Conservation (phyloP, 2,329 filamentous ascomycete species). For the Fusarium concolor region DNA sequence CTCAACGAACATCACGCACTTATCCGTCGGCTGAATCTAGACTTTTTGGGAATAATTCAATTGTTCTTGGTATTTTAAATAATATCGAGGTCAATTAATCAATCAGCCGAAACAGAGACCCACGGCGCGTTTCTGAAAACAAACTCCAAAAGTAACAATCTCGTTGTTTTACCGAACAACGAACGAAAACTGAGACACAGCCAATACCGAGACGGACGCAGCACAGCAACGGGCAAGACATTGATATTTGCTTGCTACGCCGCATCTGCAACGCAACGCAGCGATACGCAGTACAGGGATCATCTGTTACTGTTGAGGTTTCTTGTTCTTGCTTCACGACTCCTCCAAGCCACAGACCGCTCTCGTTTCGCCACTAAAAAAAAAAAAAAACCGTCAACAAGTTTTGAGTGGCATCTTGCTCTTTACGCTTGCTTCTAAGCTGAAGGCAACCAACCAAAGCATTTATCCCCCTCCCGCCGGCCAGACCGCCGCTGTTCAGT, state of each 20-base stretch:
- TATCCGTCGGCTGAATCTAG: slow-evolving; percentile 22
- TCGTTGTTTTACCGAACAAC: slow-evolving; percentile 20
- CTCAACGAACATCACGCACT: slow-evolving; percentile 2
- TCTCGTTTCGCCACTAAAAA: slow-evolving; percentile 29
- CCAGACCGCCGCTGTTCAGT: slow-evolving; percentile 26
- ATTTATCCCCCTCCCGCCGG: slow-evolving; percentile 18
- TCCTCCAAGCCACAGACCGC: slow-evolving; percentile 27
- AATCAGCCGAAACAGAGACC: slow-evolving; percentile 5
- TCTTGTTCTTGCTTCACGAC: neutral
- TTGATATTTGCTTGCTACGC: slow-evolving; percentile 30
- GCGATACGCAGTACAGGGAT: slow-evolving; percentile 7
- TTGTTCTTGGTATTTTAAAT: slow-evolving; percentile 26
- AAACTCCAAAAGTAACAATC: slow-evolving; percentile 27
- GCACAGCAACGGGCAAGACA: slow-evolving; percentile 25
- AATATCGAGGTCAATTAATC: slow-evolving; percentile 16
- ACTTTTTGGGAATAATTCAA: neutral
- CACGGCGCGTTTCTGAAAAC: slow-evolving; percentile 25
- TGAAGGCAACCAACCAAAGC: slow-evolving; percentile 24
- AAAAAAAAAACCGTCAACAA: slow-evolving; percentile 1
- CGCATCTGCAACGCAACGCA: slow-evolving; percentile 35
- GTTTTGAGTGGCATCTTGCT: slow-evolving; percentile 26
- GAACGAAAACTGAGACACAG: slow-evolving; percentile 33
- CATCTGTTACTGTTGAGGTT: slow-evolving; percentile 10
- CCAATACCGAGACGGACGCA: slow-evolving; percentile 30
- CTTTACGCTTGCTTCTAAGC: slow-evolving; percentile 10